Conservation (phyloP, 73 alveolate species). For the Stentor coeruleus region DNA sequence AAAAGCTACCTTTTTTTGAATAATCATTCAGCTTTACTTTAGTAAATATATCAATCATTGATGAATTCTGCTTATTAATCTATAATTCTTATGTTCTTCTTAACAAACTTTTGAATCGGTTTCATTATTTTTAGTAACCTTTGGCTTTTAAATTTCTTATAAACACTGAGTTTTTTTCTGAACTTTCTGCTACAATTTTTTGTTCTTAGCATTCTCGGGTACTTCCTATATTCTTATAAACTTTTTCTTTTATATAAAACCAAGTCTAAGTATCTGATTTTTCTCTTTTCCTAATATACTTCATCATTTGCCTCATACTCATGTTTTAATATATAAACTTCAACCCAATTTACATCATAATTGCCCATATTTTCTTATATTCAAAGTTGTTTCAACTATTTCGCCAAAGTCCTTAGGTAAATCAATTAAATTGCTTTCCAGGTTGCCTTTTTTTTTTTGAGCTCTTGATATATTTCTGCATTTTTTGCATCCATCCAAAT, state of each 20-base stretch:
- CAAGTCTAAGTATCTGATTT: conserved; percentile 1
- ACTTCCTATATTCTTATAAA: background rate
- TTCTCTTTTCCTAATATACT: background rate
- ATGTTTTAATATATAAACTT: background rate
- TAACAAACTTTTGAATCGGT: background rate
- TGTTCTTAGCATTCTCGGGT: background rate
- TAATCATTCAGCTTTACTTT: background rate
- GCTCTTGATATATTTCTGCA: background rate
- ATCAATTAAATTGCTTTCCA: background rate
- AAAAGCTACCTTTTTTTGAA: background rate
- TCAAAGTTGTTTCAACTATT: background rate
- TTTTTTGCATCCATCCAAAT: background rate
- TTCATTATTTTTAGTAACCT: too few species aligned
- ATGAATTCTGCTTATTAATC: background rate
- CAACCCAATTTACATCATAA: background rate
- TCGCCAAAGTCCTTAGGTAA: conserved; percentile 8
- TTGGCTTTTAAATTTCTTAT: background rate
- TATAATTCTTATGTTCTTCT: background rate
- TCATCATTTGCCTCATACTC: background rate
- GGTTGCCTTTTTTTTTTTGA: background rate
- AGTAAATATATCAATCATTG: background rate
- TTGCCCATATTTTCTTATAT: background rate
- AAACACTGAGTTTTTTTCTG: background rate
- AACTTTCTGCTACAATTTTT: background rate
- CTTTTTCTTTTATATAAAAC: conserved; percentile 3